Conservation (phyloP, 768 basidiomycete genomes). For the Psilocybe sp. region DNA sequence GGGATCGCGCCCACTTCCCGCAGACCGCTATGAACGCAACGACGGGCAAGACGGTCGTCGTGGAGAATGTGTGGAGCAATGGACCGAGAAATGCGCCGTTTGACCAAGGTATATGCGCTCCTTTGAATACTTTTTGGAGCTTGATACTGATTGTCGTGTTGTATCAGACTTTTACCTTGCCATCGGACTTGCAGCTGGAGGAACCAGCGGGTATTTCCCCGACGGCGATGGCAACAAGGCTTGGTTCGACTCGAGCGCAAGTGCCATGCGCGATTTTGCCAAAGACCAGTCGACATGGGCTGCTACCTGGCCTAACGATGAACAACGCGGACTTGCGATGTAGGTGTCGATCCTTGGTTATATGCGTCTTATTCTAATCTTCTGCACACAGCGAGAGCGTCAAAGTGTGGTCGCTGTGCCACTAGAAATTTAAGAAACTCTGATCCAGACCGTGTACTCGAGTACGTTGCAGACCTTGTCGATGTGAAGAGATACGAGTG, state of each 20-base stretch:
- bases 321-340: constrained; percentile 59
- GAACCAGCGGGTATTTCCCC: constrained; percentile 88
- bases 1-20: constrained; percentile 68
- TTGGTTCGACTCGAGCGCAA: constrained; percentile 64
- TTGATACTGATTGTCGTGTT: constrained; percentile 13
- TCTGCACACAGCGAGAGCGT: constrained; percentile 35
- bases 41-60: constrained; percentile 25
- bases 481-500: no score
- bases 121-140: constrained; percentile 15
- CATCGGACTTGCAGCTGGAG: constrained; percentile 73
- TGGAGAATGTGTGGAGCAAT: constrained; percentile 45
- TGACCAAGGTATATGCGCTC: constrained; percentile 58
- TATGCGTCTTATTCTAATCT: constrained; percentile 5
- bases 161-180: constrained; percentile 71
- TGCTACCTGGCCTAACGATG: constrained; percentile 58
- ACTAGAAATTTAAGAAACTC: no score
- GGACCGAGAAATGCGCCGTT: constrained; percentile 68
- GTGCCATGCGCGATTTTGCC: constrained; percentile 75
- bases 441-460: no score
- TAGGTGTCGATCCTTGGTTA: constrained; percentile 52
- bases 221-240: constrained; percentile 74
- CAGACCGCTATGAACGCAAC: constrained; percentile 55
- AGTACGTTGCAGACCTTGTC: no score
- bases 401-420: constrained; percentile 48
- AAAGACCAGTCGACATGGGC: constrained; percentile 59